Conservation (phyloP, 768 basidiomycete species). For the Tricholomella constricta region DNA sequence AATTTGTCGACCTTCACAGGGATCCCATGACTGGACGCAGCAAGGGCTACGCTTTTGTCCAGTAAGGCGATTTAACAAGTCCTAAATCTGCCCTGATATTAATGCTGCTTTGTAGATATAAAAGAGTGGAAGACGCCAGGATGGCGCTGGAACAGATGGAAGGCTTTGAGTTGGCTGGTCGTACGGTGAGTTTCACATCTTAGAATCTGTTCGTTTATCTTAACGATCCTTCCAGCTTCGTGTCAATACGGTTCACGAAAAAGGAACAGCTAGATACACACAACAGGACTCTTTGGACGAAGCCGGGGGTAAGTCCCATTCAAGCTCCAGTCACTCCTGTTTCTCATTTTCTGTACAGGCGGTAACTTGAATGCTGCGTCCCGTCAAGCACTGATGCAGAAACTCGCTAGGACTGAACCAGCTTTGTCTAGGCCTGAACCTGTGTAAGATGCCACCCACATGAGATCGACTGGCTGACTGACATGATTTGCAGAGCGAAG, state of each 20-base stretch:
- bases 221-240: constrained; percentile 55
- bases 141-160: constrained; percentile 99
- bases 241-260: constrained; percentile 92
- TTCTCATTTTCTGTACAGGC: constrained; percentile 46
- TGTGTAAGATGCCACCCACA: constrained; percentile 45
- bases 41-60: constrained; percentile 98
- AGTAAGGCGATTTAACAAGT: constrained; percentile 56
- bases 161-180: constrained; percentile 95
- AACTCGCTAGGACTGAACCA: constrained; percentile 94
- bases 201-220: background rate
- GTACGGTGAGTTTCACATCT: constrained; percentile 59
- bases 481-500: constrained; percentile 50
- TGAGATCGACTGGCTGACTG: constrained; percentile 10
- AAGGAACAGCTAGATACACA: constrained; percentile 75
- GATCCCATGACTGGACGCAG: constrained; percentile 93
- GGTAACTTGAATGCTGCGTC: constrained; percentile 98
- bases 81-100: background rate
- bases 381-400: constrained; percentile 99
- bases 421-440: constrained; percentile 57
- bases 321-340: background rate
- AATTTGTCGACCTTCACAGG: constrained; percentile 97
- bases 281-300: constrained; percentile 86
- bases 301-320: constrained; percentile 63
- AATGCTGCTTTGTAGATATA: constrained; percentile 57
- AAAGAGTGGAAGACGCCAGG: constrained; percentile 88